Percentiles rank a stretch among this genome's conserved stretches.
Evolutionary conservation across 148 eudicot genomes (phyloP).

Genomic region (Rhododendron williamsianum): DNA sequence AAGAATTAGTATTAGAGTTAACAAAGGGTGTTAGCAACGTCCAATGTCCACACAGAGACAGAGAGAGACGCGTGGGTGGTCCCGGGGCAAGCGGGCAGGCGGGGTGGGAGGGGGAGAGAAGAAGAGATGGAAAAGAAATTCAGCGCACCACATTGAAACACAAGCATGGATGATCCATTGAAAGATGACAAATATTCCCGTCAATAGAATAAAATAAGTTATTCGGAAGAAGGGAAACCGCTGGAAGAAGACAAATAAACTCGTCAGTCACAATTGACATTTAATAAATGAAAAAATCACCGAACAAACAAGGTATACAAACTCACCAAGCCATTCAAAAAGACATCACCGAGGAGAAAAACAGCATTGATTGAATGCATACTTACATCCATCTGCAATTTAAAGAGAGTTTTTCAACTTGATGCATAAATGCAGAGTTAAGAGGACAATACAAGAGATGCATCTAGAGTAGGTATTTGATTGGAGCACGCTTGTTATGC

Average conservation of each 20-base stretch:
- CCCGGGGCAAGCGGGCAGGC: not conserved
- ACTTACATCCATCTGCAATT: slow-evolving; percentile 29
- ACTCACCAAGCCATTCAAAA: slow-evolving; percentile 40
- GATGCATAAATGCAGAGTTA: not conserved
- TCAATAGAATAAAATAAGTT: slow-evolving; percentile 67
- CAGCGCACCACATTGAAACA: slow-evolving; percentile 44
- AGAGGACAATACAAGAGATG: not conserved
- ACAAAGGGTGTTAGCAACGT: not conserved
- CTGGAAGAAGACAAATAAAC: slow-evolving; percentile 30
- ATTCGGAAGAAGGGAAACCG: slow-evolving; percentile 74
- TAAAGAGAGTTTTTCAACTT: not conserved
- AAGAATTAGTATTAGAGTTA: not conserved
- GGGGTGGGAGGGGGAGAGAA: not conserved
- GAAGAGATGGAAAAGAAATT: not conserved
- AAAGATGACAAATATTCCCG: slow-evolving; percentile 51
- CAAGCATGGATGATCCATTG: slow-evolving; percentile 86
- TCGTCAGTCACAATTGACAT: not conserved
- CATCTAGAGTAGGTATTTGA: not conserved
- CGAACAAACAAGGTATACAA: not conserved
- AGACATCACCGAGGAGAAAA: slow-evolving; percentile 40
- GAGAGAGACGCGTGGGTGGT: not conserved
- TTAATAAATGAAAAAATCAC: not conserved
- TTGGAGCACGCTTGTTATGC: not conserved
- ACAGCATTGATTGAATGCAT: slow-evolving; percentile 42
- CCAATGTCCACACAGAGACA: not conserved